A percentile compares a stretch with the other conserved stretches of the same genome.
Conservation (phyloP, 2,329 filamentous ascomycete genomes). For the Colletotrichum spinosum region DNA sequence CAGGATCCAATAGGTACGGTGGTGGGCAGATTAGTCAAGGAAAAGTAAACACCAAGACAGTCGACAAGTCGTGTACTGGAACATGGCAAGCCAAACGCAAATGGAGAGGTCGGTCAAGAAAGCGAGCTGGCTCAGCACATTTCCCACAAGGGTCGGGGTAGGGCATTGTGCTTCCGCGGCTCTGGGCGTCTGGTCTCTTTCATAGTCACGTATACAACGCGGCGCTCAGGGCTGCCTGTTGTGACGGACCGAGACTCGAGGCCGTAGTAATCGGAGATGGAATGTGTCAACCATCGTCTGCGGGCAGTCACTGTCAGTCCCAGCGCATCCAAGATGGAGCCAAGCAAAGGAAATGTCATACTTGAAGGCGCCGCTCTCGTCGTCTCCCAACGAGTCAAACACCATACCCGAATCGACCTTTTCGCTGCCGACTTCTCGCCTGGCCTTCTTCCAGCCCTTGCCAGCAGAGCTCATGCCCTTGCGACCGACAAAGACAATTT, state of each 20-base stretch:
- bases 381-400: slow-evolving; percentile 82
- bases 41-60: no score
- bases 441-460: slow-evolving; percentile 59
- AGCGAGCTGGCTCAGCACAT: slow-evolving; percentile 54
- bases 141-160: slow-evolving; percentile 75
- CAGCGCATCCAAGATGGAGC: no score
- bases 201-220: slow-evolving; percentile 86
- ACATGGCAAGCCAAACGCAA: no score
- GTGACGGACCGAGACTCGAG: slow-evolving; percentile 86
- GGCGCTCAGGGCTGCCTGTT: slow-evolving; percentile 74
- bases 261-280: slow-evolving; percentile 92
- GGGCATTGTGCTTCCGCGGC: slow-evolving; percentile 45
- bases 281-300: slow-evolving; percentile 94
- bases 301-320: slow-evolving; percentile 21
- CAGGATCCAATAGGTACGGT: no score
- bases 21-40: no score
- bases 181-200: slow-evolving; percentile 56
- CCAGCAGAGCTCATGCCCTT: slow-evolving; percentile 70
- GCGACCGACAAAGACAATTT: slow-evolving; percentile 88
- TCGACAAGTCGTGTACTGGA: no score
- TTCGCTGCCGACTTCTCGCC: slow-evolving; percentile 67
- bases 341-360: slow-evolving; percentile 56
- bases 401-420: slow-evolving; percentile 75
- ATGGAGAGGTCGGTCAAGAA: no score
- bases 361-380: slow-evolving; percentile 85